These are phyloP conservation scores for Aspergillus texensis DNA, from an alignment of 2,329 filamentous ascomycete genomes.

Conservation along the genomic window DNA sequence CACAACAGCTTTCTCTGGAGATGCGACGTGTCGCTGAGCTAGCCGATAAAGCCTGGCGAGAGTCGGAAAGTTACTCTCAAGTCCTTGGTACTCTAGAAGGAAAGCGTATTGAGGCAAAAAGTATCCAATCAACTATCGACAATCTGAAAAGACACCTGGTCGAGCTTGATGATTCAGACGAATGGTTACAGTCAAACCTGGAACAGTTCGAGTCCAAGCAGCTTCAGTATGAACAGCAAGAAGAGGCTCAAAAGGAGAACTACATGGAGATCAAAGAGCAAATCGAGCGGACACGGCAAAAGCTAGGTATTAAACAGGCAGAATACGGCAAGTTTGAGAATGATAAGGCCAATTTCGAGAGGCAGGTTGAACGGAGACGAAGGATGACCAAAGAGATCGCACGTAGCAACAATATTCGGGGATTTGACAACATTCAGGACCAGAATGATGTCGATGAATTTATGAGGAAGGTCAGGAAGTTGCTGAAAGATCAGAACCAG, in stretches of 20 bases:
- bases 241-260: conserved; percentile 62
- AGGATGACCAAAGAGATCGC: conserved; percentile 78
- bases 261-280: conserved; percentile 65
- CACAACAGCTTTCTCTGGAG: conserved; percentile 58
- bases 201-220: conserved; percentile 79
- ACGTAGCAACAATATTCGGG: conserved; percentile 74
- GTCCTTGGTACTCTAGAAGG: conserved; percentile 75
- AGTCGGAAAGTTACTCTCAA: conserved; percentile 72
- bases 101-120: conserved; percentile 73
- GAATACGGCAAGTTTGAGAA: conserved; percentile 74
- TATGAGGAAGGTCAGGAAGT: conserved; percentile 73
- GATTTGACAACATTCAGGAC: conserved; percentile 77
- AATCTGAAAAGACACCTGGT: conserved; percentile 73
- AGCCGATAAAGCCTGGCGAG: conserved; percentile 68
- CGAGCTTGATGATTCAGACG: conserved; percentile 77
- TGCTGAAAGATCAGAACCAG: conserved; percentile 75
- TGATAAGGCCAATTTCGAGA: conserved; percentile 83
- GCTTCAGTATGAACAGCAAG: conserved; percentile 64
- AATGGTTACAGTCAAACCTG: conserved; percentile 70
- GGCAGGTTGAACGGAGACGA: conserved; percentile 71
- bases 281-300: conserved; percentile 51
- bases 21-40: conserved; percentile 50
- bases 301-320: conserved; percentile 44
- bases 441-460: conserved; percentile 76
- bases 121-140: conserved; percentile 69